Evolutionary conservation across 1,284 basidiomycete genomes (phyloP).

Genomic region (Microbotryomycetes sp.): DNA sequence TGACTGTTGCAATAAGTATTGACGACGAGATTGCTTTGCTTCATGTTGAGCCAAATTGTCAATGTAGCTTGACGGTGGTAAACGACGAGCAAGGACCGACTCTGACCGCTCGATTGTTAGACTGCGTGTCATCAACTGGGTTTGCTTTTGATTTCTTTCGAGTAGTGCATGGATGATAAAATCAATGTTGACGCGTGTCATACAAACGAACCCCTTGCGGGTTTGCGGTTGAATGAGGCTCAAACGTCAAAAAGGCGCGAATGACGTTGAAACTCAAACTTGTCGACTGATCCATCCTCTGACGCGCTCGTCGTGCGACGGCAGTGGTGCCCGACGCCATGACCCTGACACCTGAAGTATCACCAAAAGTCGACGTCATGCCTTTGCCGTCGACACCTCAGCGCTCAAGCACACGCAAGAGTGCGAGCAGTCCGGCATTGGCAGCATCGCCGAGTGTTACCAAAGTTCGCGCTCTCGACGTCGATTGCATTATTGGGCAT

Average conservation of each 20-base stretch:
- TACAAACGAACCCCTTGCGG: background rate
- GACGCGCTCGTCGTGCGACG: background rate
- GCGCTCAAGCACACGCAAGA: background rate
- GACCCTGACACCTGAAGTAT: background rate
- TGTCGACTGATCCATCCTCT: background rate
- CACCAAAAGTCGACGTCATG: background rate
- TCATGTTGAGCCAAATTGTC: background rate
- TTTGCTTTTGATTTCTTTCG: background rate
- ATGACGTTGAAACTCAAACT: background rate
- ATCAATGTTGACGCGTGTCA: background rate
- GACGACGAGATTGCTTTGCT: background rate
- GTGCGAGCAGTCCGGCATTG: background rate
- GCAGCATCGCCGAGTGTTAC: background rate
- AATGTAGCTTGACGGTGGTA: slow-evolving; percentile 1
- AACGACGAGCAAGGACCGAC: background rate
- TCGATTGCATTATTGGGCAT: background rate
- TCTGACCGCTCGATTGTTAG: background rate
- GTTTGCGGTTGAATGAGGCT: background rate
- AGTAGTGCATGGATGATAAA: background rate
- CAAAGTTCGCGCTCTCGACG: background rate
- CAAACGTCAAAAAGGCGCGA: background rate
- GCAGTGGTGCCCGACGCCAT: background rate
- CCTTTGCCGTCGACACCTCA: background rate
- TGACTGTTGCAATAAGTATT: slow-evolving; percentile 4
- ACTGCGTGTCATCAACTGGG: background rate